Evolutionary conservation across 805 yeast species (phyloP), one percentile per base, ranked within the genome.

Genomic region (Kluyveromyces nonfermentans): DNA sequence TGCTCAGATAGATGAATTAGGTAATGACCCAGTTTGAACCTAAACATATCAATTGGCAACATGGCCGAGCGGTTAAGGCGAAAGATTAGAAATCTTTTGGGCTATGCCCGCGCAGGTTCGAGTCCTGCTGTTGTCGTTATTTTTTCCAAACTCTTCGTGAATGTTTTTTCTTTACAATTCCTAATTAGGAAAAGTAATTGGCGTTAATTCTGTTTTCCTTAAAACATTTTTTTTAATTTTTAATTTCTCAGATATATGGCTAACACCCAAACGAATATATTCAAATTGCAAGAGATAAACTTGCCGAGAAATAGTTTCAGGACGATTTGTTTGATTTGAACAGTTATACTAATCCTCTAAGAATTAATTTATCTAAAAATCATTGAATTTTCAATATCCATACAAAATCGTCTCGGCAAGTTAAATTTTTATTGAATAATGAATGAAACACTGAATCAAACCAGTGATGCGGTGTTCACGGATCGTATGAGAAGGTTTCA

Each of bases 401-500:
- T n/a, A n/a, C n/a, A n/a, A n/a, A n/a, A n/a, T n/a, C 9, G 20
- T 33, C 35, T 6, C 9, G 7, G 30, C n/a, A n/a, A n/a, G n/a
- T n/a, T n/a, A n/a, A n/a, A n/a, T n/a, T n/a, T n/a, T n/a, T n/a
- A n/a, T n/a, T n/a, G n/a, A n/a, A 36, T 25, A 22, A 38, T 38
- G 41, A 38, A 34, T 28, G 41, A 38, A 28, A 18, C 44, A 14
- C n/a, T 35, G 22, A 46, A 36, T 21, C 46, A 43, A 18, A 40
- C 62, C 1, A 64, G 64, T 35, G 75, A 71, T 53, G 74, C 75
- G 40, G 61, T 69, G 15, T 83, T 81, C 59, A 80, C 82, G 44
- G 97, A 89, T 62, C 80, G 97, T 50, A 85, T 85, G 17, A 79
- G 96, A 57, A 73, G 82, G 52, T 90, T 90, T 67, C 88, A 84